Evolutionary conservation across 352 stramenopile species (phyloP), one percentile per base, ranked within the genome.

Genomic region (Pythium graminicola): DNA sequence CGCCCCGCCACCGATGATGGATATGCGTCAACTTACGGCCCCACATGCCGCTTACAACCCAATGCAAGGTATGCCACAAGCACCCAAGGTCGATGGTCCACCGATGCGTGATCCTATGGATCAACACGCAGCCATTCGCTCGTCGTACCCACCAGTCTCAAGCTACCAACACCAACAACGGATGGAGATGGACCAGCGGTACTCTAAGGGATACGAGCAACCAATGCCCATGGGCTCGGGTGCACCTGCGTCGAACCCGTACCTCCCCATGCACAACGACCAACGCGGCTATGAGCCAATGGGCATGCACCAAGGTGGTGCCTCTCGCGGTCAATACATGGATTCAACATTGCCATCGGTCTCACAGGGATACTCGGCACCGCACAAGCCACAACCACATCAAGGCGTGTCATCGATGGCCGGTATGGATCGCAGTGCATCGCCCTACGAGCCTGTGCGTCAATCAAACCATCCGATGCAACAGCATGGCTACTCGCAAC

Each of bases 21-120:
- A 89, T 50, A 91, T 89, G 76, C 76, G 78, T 44, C 77, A 88
- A 65, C 83, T 89, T 31, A 89, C 78, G 4, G 83, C 72, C 45
- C 79, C 79, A 6, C 65, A n/a, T 1, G n/a, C 45, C 20, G 36
- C 68, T 14, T 87, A 72, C 58, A 63, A 60, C 42, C 60, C 62
- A 44, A 76, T 65, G 60, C 29, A 33, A n/a, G 41, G n/a, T 36
- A 57, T 53, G 28, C 35, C 44, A 19, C 26, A 63, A 3, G 62
- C 61, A 23, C 54, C 69, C 8, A 86, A 86, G 61, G 73, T 36
- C 31, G 54, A 85, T 31, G 54, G 68, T 41, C 59, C 57, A 4
- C 66, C 70, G 22, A 26, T 68, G 33, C 72, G 62, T 19, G 69
- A 79, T 10, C 48, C 32, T 13, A 65, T 76, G 57, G 67, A 79